phyloP scores from a whole-genome alignment of 2,329 filamentous ascomycete species.

The Paraphoma sp. region DNA sequence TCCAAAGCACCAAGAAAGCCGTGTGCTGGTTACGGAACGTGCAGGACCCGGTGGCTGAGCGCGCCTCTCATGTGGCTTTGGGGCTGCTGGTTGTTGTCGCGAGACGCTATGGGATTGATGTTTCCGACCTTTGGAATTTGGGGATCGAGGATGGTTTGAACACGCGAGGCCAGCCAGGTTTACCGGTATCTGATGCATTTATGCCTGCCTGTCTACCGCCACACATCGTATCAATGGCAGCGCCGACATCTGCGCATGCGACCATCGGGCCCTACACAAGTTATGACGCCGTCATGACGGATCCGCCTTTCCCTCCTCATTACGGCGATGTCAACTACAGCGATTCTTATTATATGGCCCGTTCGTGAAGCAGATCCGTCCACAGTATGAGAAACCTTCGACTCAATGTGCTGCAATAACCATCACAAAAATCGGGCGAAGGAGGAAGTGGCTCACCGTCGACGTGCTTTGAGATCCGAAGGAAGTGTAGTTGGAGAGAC shows the following conservation, averaged over 20 bases:
- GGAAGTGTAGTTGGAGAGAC: too few relatives aligned
- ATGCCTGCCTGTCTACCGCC: background rate
- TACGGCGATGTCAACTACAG: background rate
- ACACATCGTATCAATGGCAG: background rate
- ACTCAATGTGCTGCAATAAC: too few relatives aligned
- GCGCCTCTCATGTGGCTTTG: constrained; percentile 29
- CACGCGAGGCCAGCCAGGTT: background rate
- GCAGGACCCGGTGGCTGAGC: constrained; percentile 34
- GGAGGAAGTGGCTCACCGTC: too few relatives aligned
- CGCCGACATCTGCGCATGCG: background rate
- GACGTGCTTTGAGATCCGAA: too few relatives aligned
- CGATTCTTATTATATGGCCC: background rate
- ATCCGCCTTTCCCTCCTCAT: background rate
- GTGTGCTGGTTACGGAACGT: constrained; percentile 45
- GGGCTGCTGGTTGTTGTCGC: constrained; percentile 25
- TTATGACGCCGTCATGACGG: background rate
- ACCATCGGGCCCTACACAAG: background rate
- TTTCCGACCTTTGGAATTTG: constrained; percentile 4
- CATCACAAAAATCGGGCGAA: too few relatives aligned
- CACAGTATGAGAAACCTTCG: too few relatives aligned
- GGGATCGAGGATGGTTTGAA: background rate
- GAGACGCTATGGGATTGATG: constrained; percentile 21
- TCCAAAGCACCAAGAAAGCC: constrained; percentile 36
- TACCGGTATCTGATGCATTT: background rate
- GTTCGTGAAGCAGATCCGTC: constrained; percentile 15